Percentiles rank a stretch among this genome's conserved stretches.
These are phyloP conservation scores for Penicillium egyptiacum DNA, from an alignment of 495 filamentous ascomycete species.

Conservation along the genomic window DNA sequence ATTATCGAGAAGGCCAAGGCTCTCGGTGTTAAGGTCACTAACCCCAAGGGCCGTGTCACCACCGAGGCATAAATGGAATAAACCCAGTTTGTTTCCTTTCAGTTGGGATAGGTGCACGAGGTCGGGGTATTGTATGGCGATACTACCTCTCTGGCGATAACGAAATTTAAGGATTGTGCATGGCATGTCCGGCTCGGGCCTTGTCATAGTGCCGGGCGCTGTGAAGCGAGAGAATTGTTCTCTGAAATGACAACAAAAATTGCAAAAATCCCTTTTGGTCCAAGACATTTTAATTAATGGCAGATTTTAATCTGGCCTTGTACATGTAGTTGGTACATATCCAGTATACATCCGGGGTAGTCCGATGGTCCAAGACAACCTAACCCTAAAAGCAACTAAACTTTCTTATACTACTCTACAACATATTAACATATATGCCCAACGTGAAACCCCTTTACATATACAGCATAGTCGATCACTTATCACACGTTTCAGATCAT, in stretches of 20 bases:
- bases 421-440: not conserved
- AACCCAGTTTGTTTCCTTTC: slow-evolving; percentile 35
- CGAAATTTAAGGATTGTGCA: slow-evolving; percentile 39
- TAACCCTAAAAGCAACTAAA: slow-evolving; percentile 4
- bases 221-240: slow-evolving; percentile 30
- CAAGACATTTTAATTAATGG: not conserved
- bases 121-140: slow-evolving; percentile 35
- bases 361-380: not conserved
- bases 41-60: slow-evolving; percentile 96
- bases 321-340: slow-evolving; percentile 1
- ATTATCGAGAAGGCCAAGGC: slow-evolving; percentile 96
- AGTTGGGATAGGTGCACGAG: slow-evolving; percentile 27
- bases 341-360: not conserved
- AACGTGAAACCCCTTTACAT: not conserved
- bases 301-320: slow-evolving; percentile 5
- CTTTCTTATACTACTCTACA: too few relatives aligned
- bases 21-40: slow-evolving; percentile 97
- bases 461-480: not conserved
- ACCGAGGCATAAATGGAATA: slow-evolving; percentile 79
- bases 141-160: slow-evolving; percentile 37
- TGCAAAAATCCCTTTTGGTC: slow-evolving; percentile 26
- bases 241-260: slow-evolving; percentile 41
- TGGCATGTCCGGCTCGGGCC: slow-evolving; percentile 35
- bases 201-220: slow-evolving; percentile 31
- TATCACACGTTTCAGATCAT: slow-evolving; percentile 16